These are phyloP conservation scores for Bryoglossum gracile DNA, from an alignment of 495 filamentous ascomycete species.

Conservation along the genomic window DNA sequence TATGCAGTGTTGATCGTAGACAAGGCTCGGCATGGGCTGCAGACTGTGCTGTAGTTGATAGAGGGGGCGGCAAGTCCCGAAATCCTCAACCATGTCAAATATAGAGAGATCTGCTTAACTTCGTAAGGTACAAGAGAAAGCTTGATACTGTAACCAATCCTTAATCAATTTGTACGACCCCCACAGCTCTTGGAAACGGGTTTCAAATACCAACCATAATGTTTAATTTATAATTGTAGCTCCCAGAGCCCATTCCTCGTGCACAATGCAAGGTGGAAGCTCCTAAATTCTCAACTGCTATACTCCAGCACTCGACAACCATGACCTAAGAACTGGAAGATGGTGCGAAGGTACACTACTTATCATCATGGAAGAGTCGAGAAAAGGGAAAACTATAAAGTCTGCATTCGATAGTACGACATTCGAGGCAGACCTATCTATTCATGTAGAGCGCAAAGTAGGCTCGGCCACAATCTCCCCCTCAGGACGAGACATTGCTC, in stretches of 20 bases:
- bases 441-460: slow-evolving; percentile 64
- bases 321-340: slow-evolving; percentile 6
- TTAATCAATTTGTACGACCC: neutral
- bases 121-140: no score
- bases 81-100: no score
- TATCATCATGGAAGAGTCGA: slow-evolving; percentile 31
- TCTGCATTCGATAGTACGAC: slow-evolving; percentile 81
- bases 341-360: slow-evolving; percentile 1
- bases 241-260: neutral
- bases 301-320: no score
- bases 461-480: slow-evolving; percentile 75
- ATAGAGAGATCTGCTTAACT: no score
- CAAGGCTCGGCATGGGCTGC: neutral
- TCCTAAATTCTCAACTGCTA: slow-evolving; percentile 3
- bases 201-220: neutral
- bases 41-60: slow-evolving; percentile 2
- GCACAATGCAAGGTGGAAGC: slow-evolving; percentile 13
- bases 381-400: slow-evolving; percentile 42
- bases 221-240: neutral
- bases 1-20: neutral
- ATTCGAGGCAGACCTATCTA: slow-evolving; percentile 76
- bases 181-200: neutral
- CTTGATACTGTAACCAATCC: neutral
- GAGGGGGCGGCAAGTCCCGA: slow-evolving; percentile 6
- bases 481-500: slow-evolving; percentile 82